phyloP scores from a whole-genome alignment of 805 yeast species.

The Zygoascus bituminiphila region DNA sequence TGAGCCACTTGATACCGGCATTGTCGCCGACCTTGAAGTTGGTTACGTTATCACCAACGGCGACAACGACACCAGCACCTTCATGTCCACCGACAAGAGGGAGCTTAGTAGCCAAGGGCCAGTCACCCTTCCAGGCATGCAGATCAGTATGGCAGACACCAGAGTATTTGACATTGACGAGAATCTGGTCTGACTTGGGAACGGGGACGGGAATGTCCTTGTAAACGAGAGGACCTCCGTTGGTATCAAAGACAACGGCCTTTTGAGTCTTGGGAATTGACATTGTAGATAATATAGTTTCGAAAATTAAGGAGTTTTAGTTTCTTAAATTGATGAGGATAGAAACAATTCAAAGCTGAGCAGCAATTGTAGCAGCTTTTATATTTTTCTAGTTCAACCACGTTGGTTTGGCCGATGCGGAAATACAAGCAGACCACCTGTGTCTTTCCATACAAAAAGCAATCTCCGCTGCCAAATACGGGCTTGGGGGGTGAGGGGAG shows the following conservation, averaged over 20 bases:
- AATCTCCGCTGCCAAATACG: background rate
- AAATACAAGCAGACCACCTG: background rate
- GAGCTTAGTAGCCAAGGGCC: constrained; percentile 70
- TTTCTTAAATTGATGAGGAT: background rate
- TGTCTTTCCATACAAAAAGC: background rate
- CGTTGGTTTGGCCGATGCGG: background rate
- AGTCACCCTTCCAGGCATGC: constrained; percentile 92
- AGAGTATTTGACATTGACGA: constrained; percentile 74
- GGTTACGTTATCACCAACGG: constrained; percentile 57
- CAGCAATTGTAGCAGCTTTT: background rate
- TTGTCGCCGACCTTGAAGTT: constrained; percentile 71
- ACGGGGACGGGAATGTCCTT: constrained; percentile 72
- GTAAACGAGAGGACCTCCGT: constrained; percentile 56
- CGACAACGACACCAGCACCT: constrained; percentile 83
- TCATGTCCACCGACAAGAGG: constrained; percentile 86
- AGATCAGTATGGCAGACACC: constrained; percentile 94
- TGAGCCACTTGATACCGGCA: constrained; percentile 81
- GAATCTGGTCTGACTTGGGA: constrained; percentile 69
- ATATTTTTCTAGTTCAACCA: too few species aligned
- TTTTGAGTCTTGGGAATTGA: constrained; percentile 58
- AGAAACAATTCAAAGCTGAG: too few species aligned
- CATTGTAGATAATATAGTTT: background rate
- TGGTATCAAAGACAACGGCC: constrained; percentile 59
- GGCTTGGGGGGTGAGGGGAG: background rate
- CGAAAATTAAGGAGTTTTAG: background rate